Conservation (phyloP, 2,329 filamentous ascomycete genomes). For the Colletotrichum chrysophilum region DNA sequence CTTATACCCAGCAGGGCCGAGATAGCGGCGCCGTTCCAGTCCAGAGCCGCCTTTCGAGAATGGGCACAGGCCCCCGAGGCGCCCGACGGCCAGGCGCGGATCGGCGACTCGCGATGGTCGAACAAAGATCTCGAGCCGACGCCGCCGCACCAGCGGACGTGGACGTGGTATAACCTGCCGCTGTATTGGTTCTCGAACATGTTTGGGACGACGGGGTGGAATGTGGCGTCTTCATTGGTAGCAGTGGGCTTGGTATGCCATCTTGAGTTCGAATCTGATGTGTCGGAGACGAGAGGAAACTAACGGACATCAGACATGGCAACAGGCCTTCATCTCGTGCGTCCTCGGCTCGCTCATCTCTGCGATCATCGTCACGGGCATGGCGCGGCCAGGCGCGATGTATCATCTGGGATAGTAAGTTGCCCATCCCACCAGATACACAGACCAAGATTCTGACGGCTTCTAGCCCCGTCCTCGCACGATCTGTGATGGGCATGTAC, state of each 20-base stretch:
- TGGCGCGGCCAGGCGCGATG: slow-evolving; percentile 30
- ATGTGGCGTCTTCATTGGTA: slow-evolving; percentile 30
- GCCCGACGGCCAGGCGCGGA: slow-evolving; percentile 16
- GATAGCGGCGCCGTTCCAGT: slow-evolving; percentile 28
- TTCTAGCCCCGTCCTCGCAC: slow-evolving; percentile 36
- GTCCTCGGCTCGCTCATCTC: slow-evolving; percentile 29
- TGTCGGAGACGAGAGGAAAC: not conserved
- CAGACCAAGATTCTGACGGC: not conserved
- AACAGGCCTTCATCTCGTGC: slow-evolving; percentile 30
- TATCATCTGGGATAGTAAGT: slow-evolving; percentile 32
- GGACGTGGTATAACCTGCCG: slow-evolving; percentile 32
- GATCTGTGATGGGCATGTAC: slow-evolving; percentile 45
- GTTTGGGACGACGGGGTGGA: slow-evolving; percentile 33
- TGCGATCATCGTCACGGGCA: slow-evolving; percentile 27
- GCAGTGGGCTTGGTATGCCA: slow-evolving; percentile 28
- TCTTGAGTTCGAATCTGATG: not conserved
- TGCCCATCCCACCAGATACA: fast-evolving
- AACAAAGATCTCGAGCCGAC: slow-evolving; percentile 36
- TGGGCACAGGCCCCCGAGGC: slow-evolving; percentile 26
- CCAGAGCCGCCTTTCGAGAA: slow-evolving; percentile 25
- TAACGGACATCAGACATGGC: slow-evolving; percentile 25
- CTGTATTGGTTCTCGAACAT: slow-evolving; percentile 33
- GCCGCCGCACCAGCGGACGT: slow-evolving; percentile 29
- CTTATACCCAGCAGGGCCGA: slow-evolving; percentile 7
- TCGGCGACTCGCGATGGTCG: slow-evolving; percentile 31